phyloP scores from a whole-genome alignment of 192 early-diverging fungal species.

The Gamsiella multidivaricata region DNA sequence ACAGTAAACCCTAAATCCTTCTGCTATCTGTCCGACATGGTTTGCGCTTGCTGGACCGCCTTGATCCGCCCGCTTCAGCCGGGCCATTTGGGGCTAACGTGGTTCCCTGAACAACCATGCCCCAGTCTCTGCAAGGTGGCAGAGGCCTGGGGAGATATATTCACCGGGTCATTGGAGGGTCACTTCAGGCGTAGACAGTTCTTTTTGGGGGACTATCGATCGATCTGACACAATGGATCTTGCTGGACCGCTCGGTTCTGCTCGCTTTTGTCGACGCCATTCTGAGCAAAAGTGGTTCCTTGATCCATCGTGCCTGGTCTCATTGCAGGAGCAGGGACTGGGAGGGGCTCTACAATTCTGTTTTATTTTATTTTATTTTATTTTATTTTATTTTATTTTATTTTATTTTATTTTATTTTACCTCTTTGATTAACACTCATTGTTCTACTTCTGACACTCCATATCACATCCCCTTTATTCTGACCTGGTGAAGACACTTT shows the following conservation, averaged over 20 bases:
- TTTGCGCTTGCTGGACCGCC: conserved; percentile 1
- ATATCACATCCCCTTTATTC: background rate
- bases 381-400: background rate
- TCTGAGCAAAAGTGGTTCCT: background rate
- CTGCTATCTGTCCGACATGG: background rate
- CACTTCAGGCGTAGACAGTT: too few relatives aligned
- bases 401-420: background rate
- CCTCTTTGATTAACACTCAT: background rate
- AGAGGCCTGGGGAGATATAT: too few relatives aligned
- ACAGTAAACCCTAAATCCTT: conserved; percentile 5
- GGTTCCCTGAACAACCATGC: background rate
- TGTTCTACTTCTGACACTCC: background rate
- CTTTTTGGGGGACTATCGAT: too few relatives aligned
- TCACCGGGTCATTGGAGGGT: too few relatives aligned
- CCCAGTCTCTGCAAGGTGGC: too few relatives aligned
- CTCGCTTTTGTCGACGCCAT: background rate
- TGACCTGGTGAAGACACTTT: background rate
- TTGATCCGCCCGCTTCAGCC: background rate
- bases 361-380: background rate
- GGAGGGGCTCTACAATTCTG: background rate
- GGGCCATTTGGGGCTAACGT: conserved; percentile 1
- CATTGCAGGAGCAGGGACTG: background rate
- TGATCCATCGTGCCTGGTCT: background rate
- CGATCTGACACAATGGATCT: too few relatives aligned
- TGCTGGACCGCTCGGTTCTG: conserved; percentile 5